phyloP scores from a whole-genome alignment of 2,329 filamentous ascomycete genomes.

The Triangularia verruculosa region DNA sequence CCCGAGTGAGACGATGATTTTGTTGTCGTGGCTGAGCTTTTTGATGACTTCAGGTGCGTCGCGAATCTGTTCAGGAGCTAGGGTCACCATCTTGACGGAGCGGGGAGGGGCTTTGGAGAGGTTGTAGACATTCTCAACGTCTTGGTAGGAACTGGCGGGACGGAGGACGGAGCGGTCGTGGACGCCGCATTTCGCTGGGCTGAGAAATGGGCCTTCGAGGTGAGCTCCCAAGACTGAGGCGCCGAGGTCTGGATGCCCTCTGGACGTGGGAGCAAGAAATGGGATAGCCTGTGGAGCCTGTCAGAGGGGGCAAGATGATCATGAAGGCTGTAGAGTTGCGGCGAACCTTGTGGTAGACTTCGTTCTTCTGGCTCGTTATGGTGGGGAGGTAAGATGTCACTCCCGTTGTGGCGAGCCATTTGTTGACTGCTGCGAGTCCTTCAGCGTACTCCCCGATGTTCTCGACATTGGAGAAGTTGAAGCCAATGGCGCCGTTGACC shows the following conservation, averaged over 20 bases:
- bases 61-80: constrained; percentile 72
- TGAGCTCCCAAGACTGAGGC: constrained; percentile 88
- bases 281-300: constrained; percentile 58
- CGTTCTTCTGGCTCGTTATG: constrained; percentile 73
- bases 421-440: constrained; percentile 69
- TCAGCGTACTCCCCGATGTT: constrained; percentile 68
- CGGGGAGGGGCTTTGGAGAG: constrained; percentile 56
- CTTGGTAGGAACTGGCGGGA: constrained; percentile 59
- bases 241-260: constrained; percentile 62
- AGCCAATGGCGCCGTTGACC: constrained; percentile 87
- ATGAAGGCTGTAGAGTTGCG: neutral
- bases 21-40: constrained; percentile 53
- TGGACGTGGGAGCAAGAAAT: constrained; percentile 68
- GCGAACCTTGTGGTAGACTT: constrained; percentile 72
- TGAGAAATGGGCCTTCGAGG: constrained; percentile 87
- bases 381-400: constrained; percentile 89
- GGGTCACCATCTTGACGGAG: constrained; percentile 74
- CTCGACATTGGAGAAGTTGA: constrained; percentile 82
- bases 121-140: constrained; percentile 72
- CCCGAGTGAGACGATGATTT: constrained; percentile 79
- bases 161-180: constrained; percentile 73
- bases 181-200: constrained; percentile 78
- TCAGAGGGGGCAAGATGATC: neutral
- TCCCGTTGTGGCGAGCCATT: constrained; percentile 68
- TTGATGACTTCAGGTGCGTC: constrained; percentile 50